Percentiles rank a stretch among this genome's conserved stretches.
Conservation (phyloP, 2,329 filamentous ascomycete genomes). For the Fusarium humuli region DNA sequence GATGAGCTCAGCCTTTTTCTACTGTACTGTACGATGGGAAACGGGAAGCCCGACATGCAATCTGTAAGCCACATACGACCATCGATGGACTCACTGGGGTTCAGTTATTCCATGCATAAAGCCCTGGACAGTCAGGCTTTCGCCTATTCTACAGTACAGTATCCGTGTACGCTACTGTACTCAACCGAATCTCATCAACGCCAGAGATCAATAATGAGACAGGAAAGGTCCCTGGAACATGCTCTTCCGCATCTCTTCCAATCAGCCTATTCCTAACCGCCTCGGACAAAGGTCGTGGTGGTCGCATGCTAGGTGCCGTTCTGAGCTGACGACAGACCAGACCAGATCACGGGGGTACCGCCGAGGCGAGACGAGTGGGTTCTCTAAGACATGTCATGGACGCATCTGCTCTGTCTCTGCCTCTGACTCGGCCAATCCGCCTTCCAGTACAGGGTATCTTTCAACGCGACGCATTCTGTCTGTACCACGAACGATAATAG, state of each 20-base stretch:
- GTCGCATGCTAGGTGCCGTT: constrained; percentile 42
- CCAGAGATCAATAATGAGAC: constrained; percentile 27
- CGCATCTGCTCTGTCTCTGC: constrained; percentile 14
- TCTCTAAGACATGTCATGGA: constrained; percentile 31
- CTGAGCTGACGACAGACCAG: constrained; percentile 44
- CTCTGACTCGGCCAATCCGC: constrained; percentile 4
- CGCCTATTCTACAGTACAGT: neutral
- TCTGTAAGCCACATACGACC: constrained; percentile 36
- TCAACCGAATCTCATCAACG: constrained; percentile 11
- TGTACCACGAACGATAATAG: constrained; percentile 17
- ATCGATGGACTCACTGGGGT: constrained; percentile 29
- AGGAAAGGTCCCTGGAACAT: constrained; percentile 36
- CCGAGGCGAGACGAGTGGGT: constrained; percentile 33
- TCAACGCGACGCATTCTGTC: constrained; percentile 31
- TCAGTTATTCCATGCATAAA: constrained; percentile 26
- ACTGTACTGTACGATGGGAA: constrained; percentile 10
- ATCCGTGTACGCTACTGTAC: neutral
- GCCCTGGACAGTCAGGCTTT: constrained; percentile 14
- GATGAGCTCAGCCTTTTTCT: constrained; percentile 29
- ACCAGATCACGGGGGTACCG: constrained; percentile 38
- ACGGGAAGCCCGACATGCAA: constrained; percentile 37
- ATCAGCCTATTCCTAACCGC: constrained; percentile 32
- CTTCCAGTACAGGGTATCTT: neutral
- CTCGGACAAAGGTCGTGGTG: constrained; percentile 26
- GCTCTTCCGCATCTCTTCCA: constrained; percentile 24